A percentile compares a stretch with the other conserved stretches of the same genome.
Evolutionary conservation across 1,284 basidiomycete genomes (phyloP).

Genomic region (Kwoniella shivajii): DNA sequence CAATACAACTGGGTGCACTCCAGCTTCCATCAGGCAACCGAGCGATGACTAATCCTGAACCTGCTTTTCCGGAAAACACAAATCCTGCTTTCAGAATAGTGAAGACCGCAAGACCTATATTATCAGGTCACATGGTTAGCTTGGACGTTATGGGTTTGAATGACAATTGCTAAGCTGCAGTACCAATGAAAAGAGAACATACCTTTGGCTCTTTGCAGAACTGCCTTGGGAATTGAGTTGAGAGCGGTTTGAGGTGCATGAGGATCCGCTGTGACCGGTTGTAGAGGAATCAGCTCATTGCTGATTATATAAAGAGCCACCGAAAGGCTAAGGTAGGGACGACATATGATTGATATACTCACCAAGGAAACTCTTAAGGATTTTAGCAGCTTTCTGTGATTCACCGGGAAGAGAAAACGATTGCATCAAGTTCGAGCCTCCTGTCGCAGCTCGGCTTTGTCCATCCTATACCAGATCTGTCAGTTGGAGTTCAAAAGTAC

Average conservation of each 20-base stretch:
- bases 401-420: slow-evolving; percentile 83
- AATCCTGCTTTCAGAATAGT: slow-evolving; percentile 90
- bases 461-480: slow-evolving; percentile 39
- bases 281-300: neutral
- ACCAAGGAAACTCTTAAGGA: slow-evolving; percentile 87
- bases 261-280: slow-evolving; percentile 71
- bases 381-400: slow-evolving; percentile 87
- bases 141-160: too few species aligned
- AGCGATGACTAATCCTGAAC: slow-evolving; percentile 91
- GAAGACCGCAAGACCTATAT: slow-evolving; percentile 86
- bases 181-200: slow-evolving; percentile 27
- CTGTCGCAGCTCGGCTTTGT: slow-evolving; percentile 31
- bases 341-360: slow-evolving; percentile 43
- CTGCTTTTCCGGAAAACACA: slow-evolving; percentile 94
- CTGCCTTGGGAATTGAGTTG: slow-evolving; percentile 92
- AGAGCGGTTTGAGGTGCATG: slow-evolving; percentile 84
- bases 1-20: slow-evolving; percentile 96
- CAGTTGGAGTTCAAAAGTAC: too few species aligned
- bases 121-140: neutral
- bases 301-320: neutral
- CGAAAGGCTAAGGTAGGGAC: neutral
- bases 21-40: slow-evolving; percentile 94
- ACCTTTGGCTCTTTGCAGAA: slow-evolving; percentile 87
- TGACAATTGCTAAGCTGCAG: too few species aligned
- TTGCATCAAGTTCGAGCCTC: slow-evolving; percentile 66